phyloP scores from a whole-genome alignment of 352 stramenopile genomes.

The Phytophthora citricola region DNA sequence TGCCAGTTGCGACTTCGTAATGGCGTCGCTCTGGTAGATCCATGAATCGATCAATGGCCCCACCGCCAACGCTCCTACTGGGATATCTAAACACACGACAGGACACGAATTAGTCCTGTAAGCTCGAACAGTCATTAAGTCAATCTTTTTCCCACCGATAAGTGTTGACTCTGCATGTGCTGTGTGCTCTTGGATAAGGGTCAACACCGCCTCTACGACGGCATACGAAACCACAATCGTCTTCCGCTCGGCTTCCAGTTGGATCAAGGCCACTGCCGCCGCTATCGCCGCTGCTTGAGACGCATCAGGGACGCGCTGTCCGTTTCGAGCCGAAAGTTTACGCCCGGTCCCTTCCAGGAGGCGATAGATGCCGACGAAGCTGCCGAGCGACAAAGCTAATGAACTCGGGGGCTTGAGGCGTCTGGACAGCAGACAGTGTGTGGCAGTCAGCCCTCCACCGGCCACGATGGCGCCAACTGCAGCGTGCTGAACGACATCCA shows the following conservation, averaged over 20 bases:
- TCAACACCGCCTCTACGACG: conserved; percentile 50
- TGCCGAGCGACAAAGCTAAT: conserved; percentile 56
- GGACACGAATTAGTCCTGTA: conserved; percentile 4
- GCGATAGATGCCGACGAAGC: conserved; percentile 68
- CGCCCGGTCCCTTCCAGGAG: conserved; percentile 50
- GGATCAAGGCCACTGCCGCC: conserved; percentile 38
- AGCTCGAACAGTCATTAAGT: background rate
- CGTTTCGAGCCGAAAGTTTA: conserved; percentile 16
- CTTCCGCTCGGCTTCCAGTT: conserved; percentile 57
- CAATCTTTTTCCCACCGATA: conserved; percentile 42
- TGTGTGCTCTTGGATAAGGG: conserved; percentile 41
- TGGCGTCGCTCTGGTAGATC: conserved; percentile 63
- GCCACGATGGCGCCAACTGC: conserved; percentile 42
- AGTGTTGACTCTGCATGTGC: conserved; percentile 45
- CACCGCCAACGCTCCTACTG: conserved; percentile 42
- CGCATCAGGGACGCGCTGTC: conserved; percentile 17
- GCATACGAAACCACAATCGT: conserved; percentile 62
- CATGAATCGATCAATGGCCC: conserved; percentile 70
- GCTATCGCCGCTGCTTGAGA: conserved; percentile 52
- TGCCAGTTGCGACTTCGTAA: conserved; percentile 51
- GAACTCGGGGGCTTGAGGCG: conserved; percentile 46
- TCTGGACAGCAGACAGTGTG: conserved; percentile 53
- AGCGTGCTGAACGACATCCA: conserved; percentile 54
- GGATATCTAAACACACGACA: conserved; percentile 39
- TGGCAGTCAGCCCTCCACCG: conserved; percentile 38